phyloP scores from a whole-genome alignment of 805 yeast species.

The Pichia gijzeniarum region DNA sequence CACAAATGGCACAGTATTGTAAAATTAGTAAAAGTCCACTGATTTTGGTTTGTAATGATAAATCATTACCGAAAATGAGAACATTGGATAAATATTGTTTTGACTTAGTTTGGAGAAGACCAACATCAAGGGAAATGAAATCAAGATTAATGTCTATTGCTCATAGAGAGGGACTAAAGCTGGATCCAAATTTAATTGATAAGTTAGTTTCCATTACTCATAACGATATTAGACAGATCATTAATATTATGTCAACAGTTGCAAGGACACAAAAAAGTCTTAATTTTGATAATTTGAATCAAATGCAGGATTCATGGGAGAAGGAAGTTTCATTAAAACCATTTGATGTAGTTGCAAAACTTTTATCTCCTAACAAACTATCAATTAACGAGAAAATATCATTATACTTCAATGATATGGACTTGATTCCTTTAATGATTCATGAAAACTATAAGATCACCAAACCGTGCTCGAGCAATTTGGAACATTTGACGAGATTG shows the following conservation, averaged over 20 bases:
- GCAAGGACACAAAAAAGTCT: conserved; percentile 64
- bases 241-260: conserved; percentile 80
- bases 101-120: conserved; percentile 84
- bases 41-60: conserved; percentile 90
- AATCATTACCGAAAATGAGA: conserved; percentile 88
- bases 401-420: conserved; percentile 89
- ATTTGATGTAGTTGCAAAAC: conserved; percentile 74
- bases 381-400: conserved; percentile 77
- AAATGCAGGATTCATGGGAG: conserved; percentile 68
- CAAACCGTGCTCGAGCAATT: conserved; percentile 41
- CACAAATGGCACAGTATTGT: conserved; percentile 84
- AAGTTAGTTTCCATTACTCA: conserved; percentile 78
- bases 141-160: conserved; percentile 89
- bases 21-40: conserved; percentile 82
- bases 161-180: conserved; percentile 68
- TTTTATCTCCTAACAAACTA: conserved; percentile 54
- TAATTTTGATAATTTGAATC: conserved; percentile 55
- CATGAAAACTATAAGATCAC: conserved; percentile 85
- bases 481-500: conserved; percentile 52
- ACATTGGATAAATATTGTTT: conserved; percentile 81
- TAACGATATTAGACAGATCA: conserved; percentile 91
- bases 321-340: conserved; percentile 89
- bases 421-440: conserved; percentile 90
- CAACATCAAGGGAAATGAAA: conserved; percentile 73
- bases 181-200: conserved; percentile 77